Percentiles rank a stretch among this genome's conserved stretches.
These are phyloP conservation scores for Lasiodiplodia citricola DNA, from an alignment of 2,329 filamentous ascomycete species.

Conservation along the genomic window DNA sequence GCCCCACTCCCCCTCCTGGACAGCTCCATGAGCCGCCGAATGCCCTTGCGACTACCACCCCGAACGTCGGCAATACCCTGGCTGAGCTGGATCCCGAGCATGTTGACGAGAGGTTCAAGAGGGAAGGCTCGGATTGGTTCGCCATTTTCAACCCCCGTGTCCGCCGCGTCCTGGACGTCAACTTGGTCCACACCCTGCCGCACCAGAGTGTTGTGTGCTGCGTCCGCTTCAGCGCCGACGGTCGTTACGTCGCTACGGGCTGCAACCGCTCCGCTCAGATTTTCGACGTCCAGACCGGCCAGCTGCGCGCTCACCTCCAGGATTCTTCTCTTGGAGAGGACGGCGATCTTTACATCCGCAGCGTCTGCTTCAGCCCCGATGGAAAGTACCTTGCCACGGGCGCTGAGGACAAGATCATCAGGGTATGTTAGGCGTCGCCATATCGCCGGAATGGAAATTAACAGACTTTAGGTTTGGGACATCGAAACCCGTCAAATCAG, in stretches of 20 bases:
- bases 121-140: conserved; percentile 90
- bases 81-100: conserved; percentile 88
- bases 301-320: conserved; percentile 87
- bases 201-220: conserved; percentile 99
- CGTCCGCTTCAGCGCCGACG: conserved; percentile 94
- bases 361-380: conserved; percentile 98
- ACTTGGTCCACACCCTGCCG: conserved; percentile 87
- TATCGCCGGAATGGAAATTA: conserved; percentile 16
- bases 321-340: conserved; percentile 86
- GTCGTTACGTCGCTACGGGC: conserved; percentile 93
- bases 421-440: conserved; percentile 64
- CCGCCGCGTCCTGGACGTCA: conserved; percentile 87
- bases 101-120: conserved; percentile 84
- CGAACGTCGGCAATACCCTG: conserved; percentile 70
- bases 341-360: conserved; percentile 94
- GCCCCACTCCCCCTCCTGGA: conserved; percentile 71
- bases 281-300: conserved; percentile 86
- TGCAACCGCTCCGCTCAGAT: conserved; percentile 99
- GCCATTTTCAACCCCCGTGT: conserved; percentile 95
- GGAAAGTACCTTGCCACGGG: conserved; percentile 93
- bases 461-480: conserved; percentile 79
- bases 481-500: conserved; percentile 83
- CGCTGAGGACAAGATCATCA: conserved; percentile 95
- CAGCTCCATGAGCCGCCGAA: conserved; percentile 44
- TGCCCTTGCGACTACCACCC: conserved; percentile 35